Percentiles rank a stretch among this genome's conserved stretches.
Conservation (phyloP, 768 basidiomycete species). For the Exsudoporus frostii region DNA sequence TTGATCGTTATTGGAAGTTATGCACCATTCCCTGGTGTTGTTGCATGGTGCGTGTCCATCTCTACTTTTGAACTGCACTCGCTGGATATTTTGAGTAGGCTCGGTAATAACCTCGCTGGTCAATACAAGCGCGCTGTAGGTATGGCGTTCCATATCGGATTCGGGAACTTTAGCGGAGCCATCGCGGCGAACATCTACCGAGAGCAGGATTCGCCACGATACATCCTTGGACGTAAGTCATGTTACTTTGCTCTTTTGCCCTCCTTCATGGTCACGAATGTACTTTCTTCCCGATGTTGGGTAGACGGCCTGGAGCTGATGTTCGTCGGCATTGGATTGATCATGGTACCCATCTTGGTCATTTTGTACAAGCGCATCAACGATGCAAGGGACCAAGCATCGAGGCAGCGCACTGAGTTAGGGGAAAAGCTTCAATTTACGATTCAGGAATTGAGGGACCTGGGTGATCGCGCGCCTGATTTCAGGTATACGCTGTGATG, state of each 20-base stretch:
- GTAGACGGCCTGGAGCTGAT: conserved; percentile 62
- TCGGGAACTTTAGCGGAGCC: conserved; percentile 63
- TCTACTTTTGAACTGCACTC: background rate
- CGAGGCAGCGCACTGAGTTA: conserved; percentile 7
- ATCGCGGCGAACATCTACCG: conserved; percentile 65
- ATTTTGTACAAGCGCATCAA: conserved; percentile 57
- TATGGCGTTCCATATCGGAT: conserved; percentile 52
- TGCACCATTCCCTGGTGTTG: conserved; percentile 53
- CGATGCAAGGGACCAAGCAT: conserved; percentile 39
- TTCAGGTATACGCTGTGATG: conserved; percentile 52
- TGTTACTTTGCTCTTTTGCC: background rate
- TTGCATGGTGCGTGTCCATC: conserved; percentile 49
- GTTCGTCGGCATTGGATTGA: conserved; percentile 65
- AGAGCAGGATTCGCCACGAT: conserved; percentile 55
- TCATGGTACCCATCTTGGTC: conserved; percentile 46
- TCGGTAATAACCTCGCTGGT: conserved; percentile 51
- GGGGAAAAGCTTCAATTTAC: conserved; percentile 21
- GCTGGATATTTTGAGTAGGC: conserved; percentile 35
- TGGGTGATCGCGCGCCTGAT: conserved; percentile 63
- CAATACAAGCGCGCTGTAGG: conserved; percentile 69
- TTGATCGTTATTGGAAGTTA: conserved; percentile 62
- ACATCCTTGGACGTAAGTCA: conserved; percentile 57
- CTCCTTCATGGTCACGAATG: background rate
- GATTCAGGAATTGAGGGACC: conserved; percentile 22
- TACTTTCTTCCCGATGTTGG: background rate